phyloP scores from a whole-genome alignment of 1,139 yeast species.

The Kurtzmaniella quercitrusa region DNA sequence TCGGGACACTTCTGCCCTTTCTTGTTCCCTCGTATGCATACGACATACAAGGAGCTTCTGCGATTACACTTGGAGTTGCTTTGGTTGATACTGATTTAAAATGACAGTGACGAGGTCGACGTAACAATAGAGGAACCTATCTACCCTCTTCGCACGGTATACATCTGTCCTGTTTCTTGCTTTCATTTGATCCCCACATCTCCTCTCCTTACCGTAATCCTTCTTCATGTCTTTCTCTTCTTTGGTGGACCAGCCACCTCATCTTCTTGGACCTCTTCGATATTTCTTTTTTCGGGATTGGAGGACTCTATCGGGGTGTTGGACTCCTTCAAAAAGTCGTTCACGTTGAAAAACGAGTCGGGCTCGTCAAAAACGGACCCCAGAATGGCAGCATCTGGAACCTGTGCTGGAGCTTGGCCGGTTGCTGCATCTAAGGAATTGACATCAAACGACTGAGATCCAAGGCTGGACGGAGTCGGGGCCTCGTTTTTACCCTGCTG shows the following conservation, averaged over 20 bases:
- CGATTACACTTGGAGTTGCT: too few species aligned
- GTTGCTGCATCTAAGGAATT: neutral
- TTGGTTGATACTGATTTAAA: too few species aligned
- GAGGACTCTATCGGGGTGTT: conserved; percentile 2
- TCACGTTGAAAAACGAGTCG: conserved; percentile 25
- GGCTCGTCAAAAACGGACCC: neutral
- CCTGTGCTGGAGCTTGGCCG: too few species aligned
- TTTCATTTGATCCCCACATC: too few species aligned
- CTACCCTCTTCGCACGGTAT: too few species aligned
- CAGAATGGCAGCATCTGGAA: neutral
- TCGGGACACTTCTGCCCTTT: too few species aligned
- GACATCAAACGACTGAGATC: conserved; percentile 21
- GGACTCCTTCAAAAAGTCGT: conserved; percentile 27
- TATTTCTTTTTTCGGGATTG: conserved; percentile 12
- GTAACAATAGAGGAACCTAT: too few species aligned
- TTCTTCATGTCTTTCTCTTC: neutral
- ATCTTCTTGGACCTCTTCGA: conserved; percentile 18
- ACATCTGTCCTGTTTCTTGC: too few species aligned
- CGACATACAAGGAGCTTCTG: too few species aligned
- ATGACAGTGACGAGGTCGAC: too few species aligned
- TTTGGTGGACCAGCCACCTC: conserved; percentile 7
- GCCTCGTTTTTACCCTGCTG: conserved; percentile 15
- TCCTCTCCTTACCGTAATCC: too few species aligned
- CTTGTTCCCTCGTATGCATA: too few species aligned
- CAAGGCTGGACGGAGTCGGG: neutral